Percentiles rank a stretch among this genome's conserved stretches.
phyloP scores from a whole-genome alignment of 352 stramenopile genomes.

The Saprolegnia parasitica region DNA sequence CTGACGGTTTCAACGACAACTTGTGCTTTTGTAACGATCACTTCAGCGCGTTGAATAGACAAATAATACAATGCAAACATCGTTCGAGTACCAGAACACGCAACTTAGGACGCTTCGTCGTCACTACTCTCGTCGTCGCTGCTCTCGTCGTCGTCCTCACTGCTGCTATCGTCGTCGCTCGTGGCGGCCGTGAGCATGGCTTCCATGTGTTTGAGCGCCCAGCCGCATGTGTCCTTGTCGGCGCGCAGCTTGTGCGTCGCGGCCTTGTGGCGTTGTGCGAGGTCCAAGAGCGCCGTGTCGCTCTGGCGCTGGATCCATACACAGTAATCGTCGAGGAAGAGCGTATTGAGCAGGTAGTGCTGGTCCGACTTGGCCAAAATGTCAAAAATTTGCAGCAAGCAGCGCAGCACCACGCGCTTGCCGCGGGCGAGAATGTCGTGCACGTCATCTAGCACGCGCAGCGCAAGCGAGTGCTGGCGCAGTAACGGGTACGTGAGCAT shows the following conservation, averaged over 20 bases:
- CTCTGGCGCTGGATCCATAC: constrained; percentile 74
- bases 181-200: constrained; percentile 41
- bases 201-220: constrained; percentile 73
- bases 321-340: constrained; percentile 95
- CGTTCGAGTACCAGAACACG: too few species aligned
- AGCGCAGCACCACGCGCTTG: constrained; percentile 85
- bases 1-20: too few species aligned
- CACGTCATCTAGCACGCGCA: constrained; percentile 79
- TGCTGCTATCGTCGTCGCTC: constrained; percentile 30
- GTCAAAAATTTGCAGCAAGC: constrained; percentile 85
- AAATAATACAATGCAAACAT: too few species aligned
- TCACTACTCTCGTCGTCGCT: neutral
- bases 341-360: constrained; percentile 94
- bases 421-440: constrained; percentile 77
- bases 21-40: too few species aligned
- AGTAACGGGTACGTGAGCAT: constrained; percentile 95
- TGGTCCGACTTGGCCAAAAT: constrained; percentile 94
- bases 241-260: constrained; percentile 38
- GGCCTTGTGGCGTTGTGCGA: constrained; percentile 38
- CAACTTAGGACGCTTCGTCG: neutral
- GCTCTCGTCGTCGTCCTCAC: constrained; percentile 22
- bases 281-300: constrained; percentile 42
- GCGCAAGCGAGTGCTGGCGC: constrained; percentile 85
- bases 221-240: constrained; percentile 62
- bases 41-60: too few species aligned